phyloP scores from a whole-genome alignment of 306 rosid genomes.

The Cicer arietinum region DNA sequence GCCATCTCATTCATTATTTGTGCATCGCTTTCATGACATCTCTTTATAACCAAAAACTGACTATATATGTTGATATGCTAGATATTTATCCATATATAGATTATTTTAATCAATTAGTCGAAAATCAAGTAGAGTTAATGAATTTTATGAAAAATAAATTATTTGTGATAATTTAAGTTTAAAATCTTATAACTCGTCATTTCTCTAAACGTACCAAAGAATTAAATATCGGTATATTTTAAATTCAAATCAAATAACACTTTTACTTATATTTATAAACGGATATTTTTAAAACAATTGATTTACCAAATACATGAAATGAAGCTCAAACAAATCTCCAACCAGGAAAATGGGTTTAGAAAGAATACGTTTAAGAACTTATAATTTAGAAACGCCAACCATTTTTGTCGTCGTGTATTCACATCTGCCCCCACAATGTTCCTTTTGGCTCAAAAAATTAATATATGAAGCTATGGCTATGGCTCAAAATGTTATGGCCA shows the following conservation, averaged over 20 bases:
- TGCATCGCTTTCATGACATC: constrained; percentile 37
- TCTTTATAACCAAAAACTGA: constrained; percentile 40
- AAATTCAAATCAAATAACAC: too few species aligned
- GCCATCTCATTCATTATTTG: neutral
- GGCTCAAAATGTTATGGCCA: too few species aligned
- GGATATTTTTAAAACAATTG: neutral
- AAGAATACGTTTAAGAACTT: constrained; percentile 9
- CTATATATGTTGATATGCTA: constrained; percentile 41
- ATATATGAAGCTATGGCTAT: too few species aligned
- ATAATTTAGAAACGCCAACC: constrained; percentile 27
- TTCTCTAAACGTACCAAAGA: too few species aligned
- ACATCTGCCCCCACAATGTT: constrained; percentile 42
- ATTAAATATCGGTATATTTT: too few species aligned
- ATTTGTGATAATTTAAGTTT: too few species aligned
- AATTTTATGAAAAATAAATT: too few species aligned
- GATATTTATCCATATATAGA: neutral
- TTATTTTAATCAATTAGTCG: too few species aligned
- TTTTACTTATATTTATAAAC: too few species aligned
- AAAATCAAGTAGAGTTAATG: too few species aligned
- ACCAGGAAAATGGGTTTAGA: constrained; percentile 22
- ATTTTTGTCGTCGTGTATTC: constrained; percentile 38
- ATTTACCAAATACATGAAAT: constrained; percentile 22
- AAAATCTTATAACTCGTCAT: too few species aligned
- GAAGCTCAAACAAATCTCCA: constrained; percentile 19
- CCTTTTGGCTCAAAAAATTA: too few species aligned